Evolutionary conservation across 1,284 basidiomycete genomes (phyloP), one percentile per base, ranked within the genome.

Genomic region (Papiliotrema laurentii): DNA sequence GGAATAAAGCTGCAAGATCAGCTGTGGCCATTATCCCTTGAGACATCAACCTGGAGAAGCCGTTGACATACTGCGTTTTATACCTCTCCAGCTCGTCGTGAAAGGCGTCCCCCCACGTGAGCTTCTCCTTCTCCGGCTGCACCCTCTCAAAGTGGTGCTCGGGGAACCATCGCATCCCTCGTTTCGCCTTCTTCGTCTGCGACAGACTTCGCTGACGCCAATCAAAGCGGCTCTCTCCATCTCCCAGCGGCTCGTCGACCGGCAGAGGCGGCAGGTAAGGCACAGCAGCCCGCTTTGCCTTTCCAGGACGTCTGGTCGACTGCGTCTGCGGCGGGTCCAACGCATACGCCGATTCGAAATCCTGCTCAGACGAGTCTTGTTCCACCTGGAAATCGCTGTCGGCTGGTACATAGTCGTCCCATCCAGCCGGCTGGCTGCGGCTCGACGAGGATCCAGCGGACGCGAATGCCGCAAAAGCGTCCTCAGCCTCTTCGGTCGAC

Each of bases 1-100:
- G 80, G 78, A 16, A 80, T 34, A 64, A 87, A 89, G 43, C 86
- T 88, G 53, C 30, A 13, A 25, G 18, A 28, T 28, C 28, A 43
- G 11, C 28, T 27, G 27, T 35, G 18, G 47, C n/a, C 18, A 19
- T 27, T 3, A 33, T 1, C 9, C 4, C 22, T 27, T n/a, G 18
- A 18, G 7, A 18, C 7, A 36, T 7, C 7, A n/a, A 36, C 9
- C 7, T n/a, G 34, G 34, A 36, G 36, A 38, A 21, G 11, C n/a
- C 5, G 14, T 27, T 22, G 22, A 58, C 65, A 56, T 41, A 68
- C 65, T 66, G 64, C 18, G 55, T 47, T 3, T 36, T 24, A 43
- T 68, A 68, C 33, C 59, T 45, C 48, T 73, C 63, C 24, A 81
- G 68, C 55, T 80, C 78, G 2, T 75, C 68, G 55, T 76, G 72